phyloP scores from a whole-genome alignment of 805 yeast species.

The Monosporozyma aquatica region DNA sequence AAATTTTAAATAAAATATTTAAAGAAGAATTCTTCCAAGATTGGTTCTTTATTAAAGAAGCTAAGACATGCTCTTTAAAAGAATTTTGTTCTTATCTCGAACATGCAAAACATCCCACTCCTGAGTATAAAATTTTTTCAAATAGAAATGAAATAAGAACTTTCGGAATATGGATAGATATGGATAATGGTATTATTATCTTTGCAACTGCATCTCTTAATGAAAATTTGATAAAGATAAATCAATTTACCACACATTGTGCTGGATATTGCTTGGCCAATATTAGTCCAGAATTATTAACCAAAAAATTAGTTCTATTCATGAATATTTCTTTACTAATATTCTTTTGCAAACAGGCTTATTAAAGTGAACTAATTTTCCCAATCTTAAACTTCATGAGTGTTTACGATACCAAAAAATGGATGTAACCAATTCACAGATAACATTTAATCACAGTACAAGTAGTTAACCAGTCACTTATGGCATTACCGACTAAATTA shows the following conservation, averaged over 20 bases:
- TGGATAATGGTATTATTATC: slow-evolving; percentile 5
- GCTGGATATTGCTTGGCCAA: not conserved
- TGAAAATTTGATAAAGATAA: not conserved
- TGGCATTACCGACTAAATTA: no score
- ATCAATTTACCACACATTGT: not conserved
- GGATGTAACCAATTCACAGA: no score
- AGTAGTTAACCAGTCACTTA: no score
- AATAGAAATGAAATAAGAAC: not conserved
- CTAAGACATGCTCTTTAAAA: not conserved
- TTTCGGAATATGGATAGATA: slow-evolving; percentile 8
- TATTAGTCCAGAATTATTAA: not conserved
- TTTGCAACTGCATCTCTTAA: slow-evolving; percentile 4
- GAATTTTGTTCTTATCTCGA: not conserved
- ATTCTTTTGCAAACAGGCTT: slow-evolving; percentile 1
- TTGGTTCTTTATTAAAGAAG: not conserved
- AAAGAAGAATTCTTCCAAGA: not conserved
- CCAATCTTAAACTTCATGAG: no score
- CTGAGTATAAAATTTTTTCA: not conserved
- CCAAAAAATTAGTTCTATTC: slow-evolving; percentile 3
- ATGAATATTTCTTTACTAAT: slow-evolving; percentile 3
- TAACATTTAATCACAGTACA: no score
- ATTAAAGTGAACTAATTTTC: not conserved
- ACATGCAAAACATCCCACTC: not conserved
- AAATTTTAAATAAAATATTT: no score
- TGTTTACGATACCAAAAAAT: no score